These are phyloP conservation scores for Exidia glandulosa DNA, from an alignment of 768 basidiomycete species.

Conservation along the genomic window DNA sequence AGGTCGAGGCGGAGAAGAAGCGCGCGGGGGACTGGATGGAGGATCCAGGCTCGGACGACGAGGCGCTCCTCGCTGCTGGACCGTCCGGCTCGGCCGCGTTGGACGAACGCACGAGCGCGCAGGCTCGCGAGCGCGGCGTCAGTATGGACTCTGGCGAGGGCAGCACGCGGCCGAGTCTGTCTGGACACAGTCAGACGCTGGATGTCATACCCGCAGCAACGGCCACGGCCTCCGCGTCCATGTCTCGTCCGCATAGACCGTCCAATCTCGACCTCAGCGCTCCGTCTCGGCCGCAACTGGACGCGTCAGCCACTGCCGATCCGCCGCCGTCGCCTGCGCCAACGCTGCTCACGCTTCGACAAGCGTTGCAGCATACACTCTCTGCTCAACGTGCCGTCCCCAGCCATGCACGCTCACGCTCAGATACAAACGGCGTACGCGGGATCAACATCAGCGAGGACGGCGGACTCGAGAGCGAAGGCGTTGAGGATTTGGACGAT, in stretches of 20 bases:
- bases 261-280: not conserved
- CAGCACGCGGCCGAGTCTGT: too few relatives aligned
- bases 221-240: slow-evolving; percentile 28
- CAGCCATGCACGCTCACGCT: not conserved
- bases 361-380: slow-evolving; percentile 40
- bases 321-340: slow-evolving; percentile 36
- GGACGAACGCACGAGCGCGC: slow-evolving; percentile 71
- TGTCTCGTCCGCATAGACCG: slow-evolving; percentile 12
- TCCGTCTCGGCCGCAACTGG: not conserved
- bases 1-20: slow-evolving; percentile 26
- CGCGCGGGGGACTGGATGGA: slow-evolving; percentile 54
- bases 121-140: slow-evolving; percentile 1
- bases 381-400: slow-evolving; percentile 21
- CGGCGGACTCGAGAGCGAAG: slow-evolving; percentile 24
- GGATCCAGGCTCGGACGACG: slow-evolving; percentile 52
- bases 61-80: slow-evolving; percentile 77
- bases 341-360: slow-evolving; percentile 52
- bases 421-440: not conserved
- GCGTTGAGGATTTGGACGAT: slow-evolving; percentile 46
- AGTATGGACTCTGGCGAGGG: not conserved
- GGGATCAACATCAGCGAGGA: not conserved
- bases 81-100: slow-evolving; percentile 71
- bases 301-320: not conserved
- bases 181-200: slow-evolving; percentile 59
- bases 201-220: slow-evolving; percentile 25